Percentiles rank a stretch among this genome's conserved stretches.
Conservation (phyloP, 495 filamentous ascomycete species). For the Aeminium ludgeri region DNA sequence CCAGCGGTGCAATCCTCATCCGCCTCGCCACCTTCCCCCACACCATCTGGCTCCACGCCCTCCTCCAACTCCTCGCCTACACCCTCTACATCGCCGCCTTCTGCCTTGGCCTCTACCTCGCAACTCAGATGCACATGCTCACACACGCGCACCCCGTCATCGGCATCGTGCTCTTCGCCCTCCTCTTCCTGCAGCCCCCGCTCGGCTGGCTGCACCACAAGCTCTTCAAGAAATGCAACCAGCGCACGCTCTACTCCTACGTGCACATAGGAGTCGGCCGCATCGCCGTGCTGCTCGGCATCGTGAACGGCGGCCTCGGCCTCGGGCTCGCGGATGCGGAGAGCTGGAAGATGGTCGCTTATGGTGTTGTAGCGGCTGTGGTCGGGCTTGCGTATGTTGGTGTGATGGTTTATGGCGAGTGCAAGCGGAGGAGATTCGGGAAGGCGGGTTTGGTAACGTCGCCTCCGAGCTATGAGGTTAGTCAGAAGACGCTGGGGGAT, state of each 20-base stretch:
- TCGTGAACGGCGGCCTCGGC: slow-evolving; percentile 27
- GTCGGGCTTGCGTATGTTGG: slow-evolving; percentile 17
- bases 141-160: slow-evolving; percentile 22
- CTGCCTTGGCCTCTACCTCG: slow-evolving; percentile 24
- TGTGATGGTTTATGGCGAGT: slow-evolving; percentile 17
- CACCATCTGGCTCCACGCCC: slow-evolving; percentile 25
- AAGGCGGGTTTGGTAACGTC: background rate
- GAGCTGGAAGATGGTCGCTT: slow-evolving; percentile 5
- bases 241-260: slow-evolving; percentile 24
- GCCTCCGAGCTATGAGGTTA: slow-evolving; percentile 1
- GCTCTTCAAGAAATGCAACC: slow-evolving; percentile 24
- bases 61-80: slow-evolving; percentile 23
- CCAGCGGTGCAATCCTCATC: slow-evolving; percentile 29
- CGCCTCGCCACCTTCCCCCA: slow-evolving; percentile 26
- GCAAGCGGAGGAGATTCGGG: slow-evolving; percentile 1
- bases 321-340: slow-evolving; percentile 17
- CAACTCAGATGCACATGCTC: slow-evolving; percentile 16
- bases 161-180: slow-evolving; percentile 23
- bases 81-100: slow-evolving; percentile 23
- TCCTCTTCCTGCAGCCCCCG: slow-evolving; percentile 25
- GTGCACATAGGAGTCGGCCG: slow-evolving; percentile 26
- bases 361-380: slow-evolving; percentile 11
- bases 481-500: background rate
- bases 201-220: slow-evolving; percentile 24
- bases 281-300: slow-evolving; percentile 23